phyloP scores from a whole-genome alignment of 2,329 filamentous ascomycete species.

The Verruconis gallopava region DNA sequence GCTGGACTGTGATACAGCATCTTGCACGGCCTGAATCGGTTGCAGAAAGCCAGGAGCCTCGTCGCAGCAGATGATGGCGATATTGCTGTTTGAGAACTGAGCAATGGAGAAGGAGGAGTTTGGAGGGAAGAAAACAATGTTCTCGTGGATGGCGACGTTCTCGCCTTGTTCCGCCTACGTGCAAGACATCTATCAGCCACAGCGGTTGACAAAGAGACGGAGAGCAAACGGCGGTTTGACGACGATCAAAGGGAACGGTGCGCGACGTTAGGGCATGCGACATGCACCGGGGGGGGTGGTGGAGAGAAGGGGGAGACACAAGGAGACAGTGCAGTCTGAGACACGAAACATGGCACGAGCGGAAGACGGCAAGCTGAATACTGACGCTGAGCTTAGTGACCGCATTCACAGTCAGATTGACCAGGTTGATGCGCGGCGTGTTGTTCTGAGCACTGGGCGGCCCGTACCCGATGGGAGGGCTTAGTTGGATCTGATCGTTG shows the following conservation, averaged over 20 bases:
- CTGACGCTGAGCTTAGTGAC: neutral
- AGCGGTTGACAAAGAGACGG: no score
- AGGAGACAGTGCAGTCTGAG: no score
- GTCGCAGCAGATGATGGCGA: constrained; percentile 6
- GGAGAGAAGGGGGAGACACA: no score
- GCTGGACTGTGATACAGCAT: neutral
- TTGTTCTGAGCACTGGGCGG: no score
- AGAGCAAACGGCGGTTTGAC: no score
- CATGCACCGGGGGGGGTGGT: no score
- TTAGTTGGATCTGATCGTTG: neutral
- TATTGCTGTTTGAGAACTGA: neutral
- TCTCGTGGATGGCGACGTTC: neutral
- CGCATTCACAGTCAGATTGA: neutral
- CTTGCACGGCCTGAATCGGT: neutral
- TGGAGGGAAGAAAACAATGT: neutral
- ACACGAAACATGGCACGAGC: neutral
- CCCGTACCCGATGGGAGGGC: neutral
- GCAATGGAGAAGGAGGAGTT: neutral
- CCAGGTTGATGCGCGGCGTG: neutral
- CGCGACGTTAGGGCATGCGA: no score
- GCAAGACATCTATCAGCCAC: neutral
- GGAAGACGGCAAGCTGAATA: neutral
- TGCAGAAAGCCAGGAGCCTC: neutral
- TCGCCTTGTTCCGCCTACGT: neutral
- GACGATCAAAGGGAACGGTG: no score